Base-by-base conservation (phyloP, 2,329 filamentous ascomycete species). In the Fusarium phyllophilum region DNA sequence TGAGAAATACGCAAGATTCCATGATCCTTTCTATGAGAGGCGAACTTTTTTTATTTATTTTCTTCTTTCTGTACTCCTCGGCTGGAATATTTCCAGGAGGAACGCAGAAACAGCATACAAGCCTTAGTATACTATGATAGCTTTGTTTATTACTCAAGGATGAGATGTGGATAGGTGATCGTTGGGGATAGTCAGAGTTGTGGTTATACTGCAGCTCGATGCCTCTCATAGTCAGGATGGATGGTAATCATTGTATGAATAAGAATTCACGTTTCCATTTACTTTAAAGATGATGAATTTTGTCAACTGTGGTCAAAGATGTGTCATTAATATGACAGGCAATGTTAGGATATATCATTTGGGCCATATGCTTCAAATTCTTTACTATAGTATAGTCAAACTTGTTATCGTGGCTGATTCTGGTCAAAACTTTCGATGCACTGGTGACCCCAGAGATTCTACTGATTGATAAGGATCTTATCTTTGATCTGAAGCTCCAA, bases 231-330 rank as follows among this genome's bases (percentile, higher is more conserved):
- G 70, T 70, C 61, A 58, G 75, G 66, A 66, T 74, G 62, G 66
- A 75, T 73, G 66, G 74, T 78, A 78, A 77, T 78, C 70, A 75
- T 55, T 78, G 76, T 78, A 78, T 65, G 68, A 78, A 73, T 77
- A 76, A 73, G 63, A 73, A 77, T 59, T 36, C 59, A 74, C 58
- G 60, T 76, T 75, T 72, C 56, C 55, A 70, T 71, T 48, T 56
- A 66, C 39, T 18, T 46, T 22, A 3, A 24, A 33, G 29, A 26
- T 24, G 20, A 39, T 34, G 9, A 20, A 31, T 18, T 31, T 29
- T 24, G 54, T 58, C 22, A 63, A 42, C 20, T 41, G 20, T 52
- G 49, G 29, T 22, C 3, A 34, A 34, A 22, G 15, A 18, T 39
- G n/a, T 31, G 13, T n/a, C 14, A 22, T 60, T 15, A 20, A 33